Evolutionary conservation across 2,329 filamentous ascomycete genomes (phyloP).

Genomic region (Elsinoe australis): DNA sequence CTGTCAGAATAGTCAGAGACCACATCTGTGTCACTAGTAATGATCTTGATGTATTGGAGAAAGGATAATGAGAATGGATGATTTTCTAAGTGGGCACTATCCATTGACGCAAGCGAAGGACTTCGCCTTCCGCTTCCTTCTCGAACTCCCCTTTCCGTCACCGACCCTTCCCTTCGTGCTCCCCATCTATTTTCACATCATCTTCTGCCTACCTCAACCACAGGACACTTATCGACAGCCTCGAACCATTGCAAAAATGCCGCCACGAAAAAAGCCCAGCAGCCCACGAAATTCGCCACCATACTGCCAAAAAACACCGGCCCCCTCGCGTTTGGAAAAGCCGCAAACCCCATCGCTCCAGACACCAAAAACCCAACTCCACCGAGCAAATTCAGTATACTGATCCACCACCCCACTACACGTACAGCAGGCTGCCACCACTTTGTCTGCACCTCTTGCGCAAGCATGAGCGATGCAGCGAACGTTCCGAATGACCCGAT

Average conservation of each 20-base stretch:
- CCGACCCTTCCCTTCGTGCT: too few relatives aligned
- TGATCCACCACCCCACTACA: constrained; percentile 59
- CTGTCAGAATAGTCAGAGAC: too few relatives aligned
- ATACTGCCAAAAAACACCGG: constrained; percentile 11
- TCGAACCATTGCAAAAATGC: constrained; percentile 19
- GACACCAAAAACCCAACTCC: constrained; percentile 27
- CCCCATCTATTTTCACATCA: background rate
- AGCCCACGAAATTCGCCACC: constrained; percentile 13
- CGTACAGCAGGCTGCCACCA: constrained; percentile 53
- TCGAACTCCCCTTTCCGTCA: too few relatives aligned
- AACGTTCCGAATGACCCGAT: constrained; percentile 57
- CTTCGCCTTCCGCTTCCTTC: too few relatives aligned
- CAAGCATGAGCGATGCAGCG: constrained; percentile 50
- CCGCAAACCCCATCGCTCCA: constrained; percentile 13
- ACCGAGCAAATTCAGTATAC: constrained; percentile 58
- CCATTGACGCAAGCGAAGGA: too few relatives aligned
- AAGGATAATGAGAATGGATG: too few relatives aligned
- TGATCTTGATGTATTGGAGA: too few relatives aligned
- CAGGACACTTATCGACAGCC: constrained; percentile 19
- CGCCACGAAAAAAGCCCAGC: constrained; percentile 19
- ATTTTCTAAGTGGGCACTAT: too few relatives aligned
- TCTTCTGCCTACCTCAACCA: constrained; percentile 1
- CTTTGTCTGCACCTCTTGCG: constrained; percentile 55
- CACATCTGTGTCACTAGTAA: too few relatives aligned
- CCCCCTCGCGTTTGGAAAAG: background rate